phyloP scores from a whole-genome alignment of 331 rosid genomes.

The Pyrus hybrid region DNA sequence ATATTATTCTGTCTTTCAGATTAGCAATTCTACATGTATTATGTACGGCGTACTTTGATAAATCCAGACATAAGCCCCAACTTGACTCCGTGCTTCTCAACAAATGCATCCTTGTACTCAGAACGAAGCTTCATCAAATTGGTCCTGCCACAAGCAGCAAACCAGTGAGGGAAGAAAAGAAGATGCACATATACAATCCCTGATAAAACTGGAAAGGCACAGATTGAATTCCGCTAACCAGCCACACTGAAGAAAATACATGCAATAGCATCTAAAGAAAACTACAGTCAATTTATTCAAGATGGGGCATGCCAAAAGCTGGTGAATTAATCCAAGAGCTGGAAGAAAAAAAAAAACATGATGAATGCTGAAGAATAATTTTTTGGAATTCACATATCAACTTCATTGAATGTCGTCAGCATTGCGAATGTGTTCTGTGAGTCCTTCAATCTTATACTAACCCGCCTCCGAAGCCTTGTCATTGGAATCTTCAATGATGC shows the following conservation, averaged over 20 bases:
- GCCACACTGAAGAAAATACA: not conserved
- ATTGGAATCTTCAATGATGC: conserved; percentile 62
- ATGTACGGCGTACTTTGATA: conserved; percentile 44
- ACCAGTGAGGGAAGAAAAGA: conserved; percentile 17
- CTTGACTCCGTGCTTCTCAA: conserved; percentile 83
- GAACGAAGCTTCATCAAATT: conserved; percentile 91
- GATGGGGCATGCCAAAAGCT: not conserved
- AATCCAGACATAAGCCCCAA: conserved; percentile 91
- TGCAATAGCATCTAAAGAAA: not conserved
- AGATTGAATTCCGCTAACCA: not conserved
- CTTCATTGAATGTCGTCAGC: conserved; percentile 92
- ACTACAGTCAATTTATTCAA: not conserved
- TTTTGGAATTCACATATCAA: conserved; percentile 60
- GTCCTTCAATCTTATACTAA: conserved; percentile 75
- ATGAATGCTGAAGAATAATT: conserved; percentile 1
- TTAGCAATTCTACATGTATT: not conserved
- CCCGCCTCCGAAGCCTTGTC: conserved; percentile 79
- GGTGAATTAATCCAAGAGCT: not conserved
- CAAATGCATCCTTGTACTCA: conserved; percentile 86
- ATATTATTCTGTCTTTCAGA: not conserved
- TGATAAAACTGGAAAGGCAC: not conserved
- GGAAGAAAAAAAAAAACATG: not conserved
- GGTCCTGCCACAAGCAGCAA: conserved; percentile 51
- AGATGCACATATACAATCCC: not conserved
- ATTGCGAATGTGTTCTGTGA: conserved; percentile 82